These are phyloP conservation scores for Themeda triandra DNA, from an alignment of 176 grass and related monocot genomes.

Conservation along the genomic window DNA sequence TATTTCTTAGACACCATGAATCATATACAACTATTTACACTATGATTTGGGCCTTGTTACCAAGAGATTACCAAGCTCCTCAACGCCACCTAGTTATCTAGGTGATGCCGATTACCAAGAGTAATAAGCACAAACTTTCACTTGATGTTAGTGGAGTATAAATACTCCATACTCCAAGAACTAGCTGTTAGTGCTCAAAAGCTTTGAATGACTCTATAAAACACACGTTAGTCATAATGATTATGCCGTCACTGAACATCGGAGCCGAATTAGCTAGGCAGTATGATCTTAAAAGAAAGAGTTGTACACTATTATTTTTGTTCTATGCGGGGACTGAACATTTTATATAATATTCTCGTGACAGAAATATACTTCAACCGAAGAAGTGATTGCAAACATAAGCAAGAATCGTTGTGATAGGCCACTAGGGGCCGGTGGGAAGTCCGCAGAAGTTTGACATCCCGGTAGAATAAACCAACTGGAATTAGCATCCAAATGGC, in stretches of 20 bases:
- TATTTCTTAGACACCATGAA: too few relatives aligned
- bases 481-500: neutral
- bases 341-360: neutral
- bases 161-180: too few relatives aligned
- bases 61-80: too few relatives aligned
- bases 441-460: neutral
- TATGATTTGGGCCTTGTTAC: too few relatives aligned
- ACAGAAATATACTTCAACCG: neutral
- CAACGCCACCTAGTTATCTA: too few relatives aligned
- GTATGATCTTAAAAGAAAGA: neutral
- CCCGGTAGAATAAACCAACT: slow-evolving; percentile 6
- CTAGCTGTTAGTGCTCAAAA: too few relatives aligned
- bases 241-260: neutral
- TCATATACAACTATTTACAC: too few relatives aligned
- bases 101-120: too few relatives aligned
- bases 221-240: neutral
- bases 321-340: neutral
- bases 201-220: too few relatives aligned
- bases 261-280: neutral
- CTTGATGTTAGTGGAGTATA: too few relatives aligned
- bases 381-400: neutral
- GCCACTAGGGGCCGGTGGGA: neutral
- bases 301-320: neutral
- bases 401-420: neutral
- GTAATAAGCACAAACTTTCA: too few relatives aligned